Evolutionary conservation across 2,329 filamentous ascomycete genomes (phyloP), one percentile per base, ranked within the genome.

Genomic region (Tothia fuscella): DNA sequence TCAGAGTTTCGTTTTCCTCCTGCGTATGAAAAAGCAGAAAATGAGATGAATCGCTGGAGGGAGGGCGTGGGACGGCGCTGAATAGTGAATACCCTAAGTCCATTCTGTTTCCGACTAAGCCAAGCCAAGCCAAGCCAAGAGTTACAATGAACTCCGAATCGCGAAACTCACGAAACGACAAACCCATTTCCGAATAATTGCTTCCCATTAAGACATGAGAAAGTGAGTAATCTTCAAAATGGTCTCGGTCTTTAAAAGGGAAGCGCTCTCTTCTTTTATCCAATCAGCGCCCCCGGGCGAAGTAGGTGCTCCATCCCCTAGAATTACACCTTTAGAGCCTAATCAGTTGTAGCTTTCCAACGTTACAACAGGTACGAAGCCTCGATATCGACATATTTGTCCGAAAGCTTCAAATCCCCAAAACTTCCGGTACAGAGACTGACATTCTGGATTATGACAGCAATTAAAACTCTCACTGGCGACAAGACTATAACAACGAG

Each of bases 251-350:
- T 60, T 60, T 36, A 59, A 57, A 47, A 50, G 53, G 38, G 49
- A 53, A 44, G 64, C 64, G 17, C 59, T 70, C 38, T 58, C 87
- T 51, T 80, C 87, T 39, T 98, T 96, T 62, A 80, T 98, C 50
- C 80, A 93, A 67, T 85, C 86, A 57, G 87, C 91, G 54, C 91
- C 91, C 36, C 91, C 91, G 17, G 91, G 91, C 70, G 91, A 98
- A 82, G 89, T 94, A 76, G 54, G 66, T 61, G 49, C n/a, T 49
- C 47, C 48, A 42, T 42, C 31, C 47, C 48, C 46, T 48, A 34
- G 30, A 43, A 26, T 19, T 38, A 38, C 31, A 33, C 46, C 34
- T 31, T 21, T 42, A 34, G 17, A 42, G 48, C 38, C 43, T 24
- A 45, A 42, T 46, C 60, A 53, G 57, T 50, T 49, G 17, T 32